A percentile compares a stretch with the other conserved stretches of the same genome.
These are phyloP conservation scores for Daldinia eschscholtzii DNA, from an alignment of 2,329 filamentous ascomycete species.

Conservation along the genomic window DNA sequence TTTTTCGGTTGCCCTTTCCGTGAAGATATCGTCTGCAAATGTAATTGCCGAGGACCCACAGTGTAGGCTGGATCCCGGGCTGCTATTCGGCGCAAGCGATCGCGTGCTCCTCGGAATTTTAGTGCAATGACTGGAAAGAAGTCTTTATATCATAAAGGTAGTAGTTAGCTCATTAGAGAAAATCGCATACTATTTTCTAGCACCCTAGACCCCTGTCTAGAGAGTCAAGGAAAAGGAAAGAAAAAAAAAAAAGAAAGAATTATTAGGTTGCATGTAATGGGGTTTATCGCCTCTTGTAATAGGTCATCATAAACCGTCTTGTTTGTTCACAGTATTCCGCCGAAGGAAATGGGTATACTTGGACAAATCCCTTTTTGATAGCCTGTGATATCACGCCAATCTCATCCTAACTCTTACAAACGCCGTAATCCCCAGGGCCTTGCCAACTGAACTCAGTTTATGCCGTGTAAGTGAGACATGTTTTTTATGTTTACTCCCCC, in stretches of 20 bases:
- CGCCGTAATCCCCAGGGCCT: conserved; percentile 32
- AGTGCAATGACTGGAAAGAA: conserved; percentile 19
- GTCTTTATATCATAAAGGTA: neutral
- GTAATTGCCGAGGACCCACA: conserved; percentile 41
- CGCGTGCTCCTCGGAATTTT: conserved; percentile 34
- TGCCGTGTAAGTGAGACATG: conserved; percentile 37
- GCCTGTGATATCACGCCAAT: conserved; percentile 30
- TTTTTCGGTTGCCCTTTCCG: conserved; percentile 27
- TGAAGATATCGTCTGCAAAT: neutral
- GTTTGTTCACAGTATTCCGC: conserved; percentile 6
- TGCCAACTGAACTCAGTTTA: conserved; percentile 24
- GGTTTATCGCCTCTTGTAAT: neutral
- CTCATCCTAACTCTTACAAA: conserved; percentile 43
- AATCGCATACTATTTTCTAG: neutral
- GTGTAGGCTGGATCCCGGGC: conserved; percentile 12
- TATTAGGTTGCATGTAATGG: neutral
- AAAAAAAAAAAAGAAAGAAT: neutral
- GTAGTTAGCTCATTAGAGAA: neutral
- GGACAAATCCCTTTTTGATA: conserved; percentile 21
- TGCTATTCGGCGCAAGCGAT: conserved; percentile 34
- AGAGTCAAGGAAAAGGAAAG: neutral
- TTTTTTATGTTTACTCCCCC: conserved; percentile 47
- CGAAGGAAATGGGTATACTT: conserved; percentile 12
- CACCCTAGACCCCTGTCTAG: neutral
- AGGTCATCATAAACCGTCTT: conserved; percentile 10